phyloP scores from a whole-genome alignment of 208 protist species.

The Trichomonas vaginalis region DNA sequence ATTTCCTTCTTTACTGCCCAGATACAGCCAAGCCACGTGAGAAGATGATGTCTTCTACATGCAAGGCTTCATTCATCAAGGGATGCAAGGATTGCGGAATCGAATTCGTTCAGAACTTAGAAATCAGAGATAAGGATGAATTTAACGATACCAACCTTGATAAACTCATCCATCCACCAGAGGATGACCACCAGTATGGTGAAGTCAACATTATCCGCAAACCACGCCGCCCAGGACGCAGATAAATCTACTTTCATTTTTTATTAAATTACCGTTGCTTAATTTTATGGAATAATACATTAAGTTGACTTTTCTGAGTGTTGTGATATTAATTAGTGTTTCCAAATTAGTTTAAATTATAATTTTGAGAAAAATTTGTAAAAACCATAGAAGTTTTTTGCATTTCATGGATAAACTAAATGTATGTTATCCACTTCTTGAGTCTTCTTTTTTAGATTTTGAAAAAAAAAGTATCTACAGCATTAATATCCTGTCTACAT shows the following conservation, averaged over 20 bases:
- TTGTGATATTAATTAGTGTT: too few relatives aligned
- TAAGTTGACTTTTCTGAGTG: too few relatives aligned
- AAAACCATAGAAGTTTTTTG: too few relatives aligned
- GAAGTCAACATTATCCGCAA: background rate
- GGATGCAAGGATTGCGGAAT: background rate
- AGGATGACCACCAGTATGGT: background rate
- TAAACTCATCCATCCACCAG: background rate
- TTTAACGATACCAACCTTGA: background rate
- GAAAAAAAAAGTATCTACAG: too few relatives aligned
- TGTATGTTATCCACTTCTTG: too few relatives aligned
- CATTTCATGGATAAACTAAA: too few relatives aligned
- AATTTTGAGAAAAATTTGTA: too few relatives aligned
- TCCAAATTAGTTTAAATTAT: too few relatives aligned
- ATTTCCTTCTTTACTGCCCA: background rate
- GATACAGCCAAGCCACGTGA: background rate
- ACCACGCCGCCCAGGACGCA: background rate
- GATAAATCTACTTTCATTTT: background rate
- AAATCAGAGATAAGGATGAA: background rate
- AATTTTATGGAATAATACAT: too few relatives aligned
- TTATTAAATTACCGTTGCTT: too few relatives aligned
- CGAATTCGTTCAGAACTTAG: background rate
- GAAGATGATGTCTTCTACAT: conserved; percentile 13
- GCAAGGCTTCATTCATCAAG: background rate
- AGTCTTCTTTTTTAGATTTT: too few relatives aligned
- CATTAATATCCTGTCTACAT: too few relatives aligned